Evolutionary conservation across 495 filamentous ascomycete genomes (phyloP).

Genomic region (Neurospora sp.): DNA sequence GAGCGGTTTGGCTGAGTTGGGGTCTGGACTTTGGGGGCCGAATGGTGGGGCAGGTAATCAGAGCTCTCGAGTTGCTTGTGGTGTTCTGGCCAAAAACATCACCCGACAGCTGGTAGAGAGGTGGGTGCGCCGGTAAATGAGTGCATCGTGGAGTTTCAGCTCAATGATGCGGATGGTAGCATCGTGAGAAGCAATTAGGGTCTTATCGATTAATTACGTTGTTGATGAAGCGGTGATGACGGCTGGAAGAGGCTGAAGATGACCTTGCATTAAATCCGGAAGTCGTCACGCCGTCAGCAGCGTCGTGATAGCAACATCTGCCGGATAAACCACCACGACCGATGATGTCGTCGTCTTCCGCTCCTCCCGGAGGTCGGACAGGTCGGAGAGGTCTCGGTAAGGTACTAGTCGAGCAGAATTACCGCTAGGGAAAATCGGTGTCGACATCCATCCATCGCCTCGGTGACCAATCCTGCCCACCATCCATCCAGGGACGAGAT

Average conservation of each 20-base stretch:
- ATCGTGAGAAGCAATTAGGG: neutral
- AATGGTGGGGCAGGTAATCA: neutral
- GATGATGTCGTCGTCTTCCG: neutral
- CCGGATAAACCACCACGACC: neutral
- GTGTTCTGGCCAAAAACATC: neutral
- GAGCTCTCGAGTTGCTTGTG: neutral
- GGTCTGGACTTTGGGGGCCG: neutral
- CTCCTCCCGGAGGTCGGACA: neutral
- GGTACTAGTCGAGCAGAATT: neutral
- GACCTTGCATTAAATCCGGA: neutral
- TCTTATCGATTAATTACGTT: neutral
- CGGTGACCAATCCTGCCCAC: neutral
- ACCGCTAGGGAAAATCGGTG: neutral
- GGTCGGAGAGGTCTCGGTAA: neutral
- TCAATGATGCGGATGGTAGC: neutral
- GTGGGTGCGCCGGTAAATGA: neutral
- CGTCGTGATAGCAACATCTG: neutral
- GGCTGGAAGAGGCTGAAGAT: neutral
- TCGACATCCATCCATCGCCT: neutral
- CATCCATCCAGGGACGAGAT: neutral
- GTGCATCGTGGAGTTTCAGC: neutral
- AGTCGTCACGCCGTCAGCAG: neutral
- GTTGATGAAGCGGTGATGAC: neutral
- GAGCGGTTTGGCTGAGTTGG: neutral
- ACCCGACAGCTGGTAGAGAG: neutral